phyloP scores from a whole-genome alignment of 352 stramenopile species.

The Globisporangium lucens region DNA sequence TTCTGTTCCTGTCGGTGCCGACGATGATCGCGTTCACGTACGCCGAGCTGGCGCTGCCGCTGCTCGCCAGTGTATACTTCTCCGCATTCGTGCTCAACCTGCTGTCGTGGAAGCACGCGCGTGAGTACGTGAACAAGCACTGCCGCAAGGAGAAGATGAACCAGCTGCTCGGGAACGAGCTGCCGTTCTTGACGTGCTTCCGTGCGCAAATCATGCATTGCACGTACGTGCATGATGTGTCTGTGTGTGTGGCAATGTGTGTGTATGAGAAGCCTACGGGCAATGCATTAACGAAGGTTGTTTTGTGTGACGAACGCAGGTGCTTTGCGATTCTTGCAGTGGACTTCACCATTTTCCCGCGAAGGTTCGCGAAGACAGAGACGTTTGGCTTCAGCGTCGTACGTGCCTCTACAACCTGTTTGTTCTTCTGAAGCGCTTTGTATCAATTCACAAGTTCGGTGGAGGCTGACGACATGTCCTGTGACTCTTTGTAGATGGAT shows the following conservation, averaged over 20 bases:
- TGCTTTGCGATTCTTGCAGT: conserved; percentile 96
- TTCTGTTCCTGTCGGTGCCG: conserved; percentile 59
- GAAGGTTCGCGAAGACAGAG: conserved; percentile 95
- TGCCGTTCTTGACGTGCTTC: conserved; percentile 79
- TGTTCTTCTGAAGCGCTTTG: not conserved
- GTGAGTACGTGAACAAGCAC: conserved; percentile 70
- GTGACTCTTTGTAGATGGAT: conserved; percentile 87
- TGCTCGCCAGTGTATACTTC: conserved; percentile 58
- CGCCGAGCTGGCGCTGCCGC: conserved; percentile 49
- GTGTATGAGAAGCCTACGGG: not conserved
- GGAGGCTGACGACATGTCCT: not conserved
- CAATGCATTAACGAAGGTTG: not conserved
- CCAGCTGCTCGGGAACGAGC: conserved; percentile 61
- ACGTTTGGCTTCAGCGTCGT: conserved; percentile 93
- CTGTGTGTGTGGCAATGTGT: not conserved
- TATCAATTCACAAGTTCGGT: not conserved
- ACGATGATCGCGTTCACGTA: conserved; percentile 75
- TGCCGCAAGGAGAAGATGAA: conserved; percentile 84
- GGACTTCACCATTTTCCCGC: conserved; percentile 96
- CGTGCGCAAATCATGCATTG: conserved; percentile 80
- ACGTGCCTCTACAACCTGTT: conserved; percentile 12
- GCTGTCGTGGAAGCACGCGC: conserved; percentile 71
- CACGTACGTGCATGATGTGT: conserved; percentile 42
- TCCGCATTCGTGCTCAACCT: conserved; percentile 44
- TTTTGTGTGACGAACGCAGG: conserved; percentile 20